Base-by-base conservation (phyloP, 164 flowering plant genomes). In the Umbilicus rupestris region DNA sequence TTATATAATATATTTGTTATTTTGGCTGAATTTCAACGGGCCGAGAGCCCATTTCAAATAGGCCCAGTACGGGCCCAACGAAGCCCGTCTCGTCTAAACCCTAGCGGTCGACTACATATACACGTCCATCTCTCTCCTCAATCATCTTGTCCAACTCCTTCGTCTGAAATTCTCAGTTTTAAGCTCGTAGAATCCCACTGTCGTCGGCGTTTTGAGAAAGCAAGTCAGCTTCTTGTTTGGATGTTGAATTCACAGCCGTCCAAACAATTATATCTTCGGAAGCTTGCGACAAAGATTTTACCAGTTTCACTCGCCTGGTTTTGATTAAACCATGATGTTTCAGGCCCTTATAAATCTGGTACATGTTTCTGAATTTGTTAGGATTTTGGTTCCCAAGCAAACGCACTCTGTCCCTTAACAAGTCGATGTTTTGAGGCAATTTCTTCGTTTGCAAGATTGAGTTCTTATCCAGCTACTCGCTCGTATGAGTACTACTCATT, bases 391-490 rank as follows among this genome's bases (percentile, higher is more conserved):
- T 47, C 8, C 5, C 15, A 47, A 52, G 60, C 60, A 55, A 55
- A 55, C 60, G 60, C 60, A 55, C 60, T 55, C 60, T 55, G 60
- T 55, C 60, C 60, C 60, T 55, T 26, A 55, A 55, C 33, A 55
- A 55, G 19, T 26, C 19, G 33, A 55, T 55, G 60, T 55, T 55
- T 55, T 28, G 60, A 28, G 60, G 60, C 60, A 55, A 55, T 55
- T 55, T 55, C 60, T 55, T 55, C 60, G 60, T 55, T 55, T 55
- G 60, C 60, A 1, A 55, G 4, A 55, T 55, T 55, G n/a, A 55
- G 1, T 1, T 15, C 12, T 5, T 55, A 55, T 55, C n/a, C 60
- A 55, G 60, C 60, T 55, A 55, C 60, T 55, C 60, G 60, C 33
- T 55, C 33, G 60, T 28, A 28, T 28, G 33, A 12, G 31, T 55